A percentile compares a stretch with the other conserved stretches of the same genome.
Conservation (phyloP, 1,284 basidiomycete species). For the Malassezia dermatis region DNA sequence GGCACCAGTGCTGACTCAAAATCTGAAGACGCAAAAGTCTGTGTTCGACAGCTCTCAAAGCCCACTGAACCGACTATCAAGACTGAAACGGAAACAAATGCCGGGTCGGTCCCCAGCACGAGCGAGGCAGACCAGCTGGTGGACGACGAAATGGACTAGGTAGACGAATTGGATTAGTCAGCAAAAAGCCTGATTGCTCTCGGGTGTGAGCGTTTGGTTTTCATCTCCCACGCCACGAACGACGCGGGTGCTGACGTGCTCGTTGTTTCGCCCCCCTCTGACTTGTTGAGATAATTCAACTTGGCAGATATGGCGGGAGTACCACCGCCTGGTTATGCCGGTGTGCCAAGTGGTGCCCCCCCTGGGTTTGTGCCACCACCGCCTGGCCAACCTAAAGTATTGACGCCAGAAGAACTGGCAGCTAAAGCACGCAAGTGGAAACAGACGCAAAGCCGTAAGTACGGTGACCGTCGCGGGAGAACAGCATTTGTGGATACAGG, state of each 20-base stretch:
- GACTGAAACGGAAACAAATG: background rate
- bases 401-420: constrained; percentile 66
- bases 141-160: constrained; percentile 18
- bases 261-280: background rate
- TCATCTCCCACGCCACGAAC: constrained; percentile 11
- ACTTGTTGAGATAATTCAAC: background rate
- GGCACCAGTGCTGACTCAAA: background rate
- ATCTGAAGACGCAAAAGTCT: background rate
- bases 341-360: constrained; percentile 14
- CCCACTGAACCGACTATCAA: background rate
- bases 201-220: background rate
- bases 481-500: constrained; percentile 83
- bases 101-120: background rate
- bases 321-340: constrained; percentile 11
- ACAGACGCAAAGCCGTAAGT: constrained; percentile 80
- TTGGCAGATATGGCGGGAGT: constrained; percentile 10
- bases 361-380: constrained; percentile 3
- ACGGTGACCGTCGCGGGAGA: constrained; percentile 69
- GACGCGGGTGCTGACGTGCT: background rate
- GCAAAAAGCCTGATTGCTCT: background rate
- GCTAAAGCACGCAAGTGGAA: constrained; percentile 87
- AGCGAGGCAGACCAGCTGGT: constrained; percentile 14
- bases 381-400: constrained; percentile 39
- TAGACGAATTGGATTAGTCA: constrained; percentile 3
- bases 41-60: constrained; percentile 10